Base-by-base conservation (phyloP, 768 basidiomycete species). In the Porpolomopsis calyptriformis region DNA sequence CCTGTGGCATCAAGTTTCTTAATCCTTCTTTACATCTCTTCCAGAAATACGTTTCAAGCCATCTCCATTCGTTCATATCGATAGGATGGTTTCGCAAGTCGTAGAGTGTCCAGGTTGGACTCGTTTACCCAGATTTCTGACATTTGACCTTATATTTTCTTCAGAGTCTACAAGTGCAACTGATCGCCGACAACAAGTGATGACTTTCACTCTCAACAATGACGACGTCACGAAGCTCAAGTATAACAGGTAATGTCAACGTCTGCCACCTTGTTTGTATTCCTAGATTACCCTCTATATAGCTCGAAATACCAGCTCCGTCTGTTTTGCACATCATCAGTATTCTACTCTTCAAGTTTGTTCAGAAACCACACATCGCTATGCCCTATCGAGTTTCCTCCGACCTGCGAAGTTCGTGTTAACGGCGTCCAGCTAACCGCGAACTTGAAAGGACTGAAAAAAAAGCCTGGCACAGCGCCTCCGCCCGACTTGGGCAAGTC, bases 401-500 rank as follows among this genome's bases (percentile, higher is more conserved):
- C 82, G 6, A 86, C 86, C 7, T 91, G 86, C 58, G 91, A 96
- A 75, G 82, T 93, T 42, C 82, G 88, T 57, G 77, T 93, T 31
- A 94, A 96, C 61, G 71, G 66, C 45, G 68, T 68, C 2, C 71
- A 77, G 45, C 65, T 94, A 24, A 67, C 68, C 16, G 87, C 82
- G 29, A 92, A 83, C 60, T 62, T 91, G 51, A 90, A 90, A 61
- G 92, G 92, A 4, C 65, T 94, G 59, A 96, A 96, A 73, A 96
- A 96, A 71, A 92, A 87, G 55, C 85, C 89, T 23, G 91, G 91
- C 2, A 93, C 88, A 35, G 87, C 90, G 1, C 89, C 91, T n/a
- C 91, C 91, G 4, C 82, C 89, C 1, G 83, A 91, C 59, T 53
- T 76, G 26, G 64, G 66, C 31, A 66, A 69, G 52, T 66, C 68